Evolutionary conservation across 306 rosid species (phyloP).

Genomic region (Coriaria nepalensis): DNA sequence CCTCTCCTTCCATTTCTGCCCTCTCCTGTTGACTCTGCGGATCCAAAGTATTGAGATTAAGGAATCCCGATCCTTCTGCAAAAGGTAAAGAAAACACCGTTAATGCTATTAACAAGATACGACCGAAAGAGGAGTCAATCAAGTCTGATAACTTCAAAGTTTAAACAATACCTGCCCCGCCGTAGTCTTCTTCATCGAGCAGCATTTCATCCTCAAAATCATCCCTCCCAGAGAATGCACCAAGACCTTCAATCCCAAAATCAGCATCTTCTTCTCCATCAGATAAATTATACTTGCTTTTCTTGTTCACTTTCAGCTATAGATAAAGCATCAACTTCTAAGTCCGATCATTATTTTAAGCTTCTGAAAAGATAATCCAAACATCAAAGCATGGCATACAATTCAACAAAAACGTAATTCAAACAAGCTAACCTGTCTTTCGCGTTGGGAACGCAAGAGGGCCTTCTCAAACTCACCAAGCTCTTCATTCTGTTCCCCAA

Average conservation of each 20-base stretch:
- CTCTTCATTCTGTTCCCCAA: conserved; percentile 52
- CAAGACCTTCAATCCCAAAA: conserved; percentile 33
- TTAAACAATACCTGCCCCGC: conserved; percentile 8
- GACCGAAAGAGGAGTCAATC: not conserved
- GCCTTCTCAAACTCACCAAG: conserved; percentile 81
- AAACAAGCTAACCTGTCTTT: conserved; percentile 41
- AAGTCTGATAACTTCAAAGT: conserved; percentile 13
- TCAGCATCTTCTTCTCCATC: conserved; percentile 68
- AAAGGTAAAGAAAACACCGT: conserved; percentile 7
- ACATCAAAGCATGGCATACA: not conserved
- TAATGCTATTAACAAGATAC: conserved; percentile 7
- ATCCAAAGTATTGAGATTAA: not conserved
- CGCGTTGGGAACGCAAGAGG: conserved; percentile 71
- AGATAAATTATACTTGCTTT: conserved; percentile 62
- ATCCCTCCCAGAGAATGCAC: conserved; percentile 46
- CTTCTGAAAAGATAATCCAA: not conserved
- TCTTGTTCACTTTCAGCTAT: conserved; percentile 57
- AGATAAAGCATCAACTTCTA: not conserved
- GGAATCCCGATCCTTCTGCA: conserved; percentile 23
- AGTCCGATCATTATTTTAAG: not conserved
- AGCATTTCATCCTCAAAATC: conserved; percentile 64
- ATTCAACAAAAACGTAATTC: too few relatives aligned
- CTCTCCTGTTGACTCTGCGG: conserved; percentile 18
- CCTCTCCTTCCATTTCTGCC: conserved; percentile 30
- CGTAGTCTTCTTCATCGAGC: conserved; percentile 27